Evolutionary conservation across 495 filamentous ascomycete species (phyloP).

Genomic region (Opeltia flavorubescens): DNA sequence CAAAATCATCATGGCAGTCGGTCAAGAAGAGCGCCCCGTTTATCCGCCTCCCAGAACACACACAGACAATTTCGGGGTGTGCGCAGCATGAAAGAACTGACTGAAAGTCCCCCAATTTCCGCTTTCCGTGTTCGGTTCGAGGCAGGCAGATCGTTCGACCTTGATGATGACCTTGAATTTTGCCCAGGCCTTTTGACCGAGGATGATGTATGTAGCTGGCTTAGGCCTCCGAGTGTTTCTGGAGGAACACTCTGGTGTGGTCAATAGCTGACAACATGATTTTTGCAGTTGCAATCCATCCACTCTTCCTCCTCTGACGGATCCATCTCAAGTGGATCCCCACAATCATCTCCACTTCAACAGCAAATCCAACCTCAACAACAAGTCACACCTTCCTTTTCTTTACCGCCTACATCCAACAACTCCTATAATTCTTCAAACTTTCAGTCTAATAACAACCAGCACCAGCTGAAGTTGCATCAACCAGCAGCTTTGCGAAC

Average conservation of each 20-base stretch:
- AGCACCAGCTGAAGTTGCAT: conserved; percentile 57
- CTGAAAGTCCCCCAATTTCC: conserved; percentile 56
- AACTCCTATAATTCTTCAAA: conserved; percentile 53
- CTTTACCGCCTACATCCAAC: conserved; percentile 57
- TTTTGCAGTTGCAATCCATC: conserved; percentile 64
- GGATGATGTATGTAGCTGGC: conserved; percentile 76
- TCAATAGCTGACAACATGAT: too few species aligned
- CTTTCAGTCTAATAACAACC: conserved; percentile 25
- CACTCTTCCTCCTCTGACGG: conserved; percentile 84
- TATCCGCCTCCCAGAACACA: conserved; percentile 63
- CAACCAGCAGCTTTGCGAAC: conserved; percentile 77
- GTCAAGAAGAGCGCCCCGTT: conserved; percentile 73
- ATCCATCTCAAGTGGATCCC: conserved; percentile 86
- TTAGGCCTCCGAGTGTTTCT: too few species aligned
- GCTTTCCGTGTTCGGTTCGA: conserved; percentile 78
- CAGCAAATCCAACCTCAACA: conserved; percentile 62
- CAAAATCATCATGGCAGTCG: conserved; percentile 73
- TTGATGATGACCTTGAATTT: conserved; percentile 95
- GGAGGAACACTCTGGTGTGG: too few species aligned
- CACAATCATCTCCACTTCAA: conserved; percentile 76
- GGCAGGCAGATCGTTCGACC: conserved; percentile 84
- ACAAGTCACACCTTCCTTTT: conserved; percentile 63
- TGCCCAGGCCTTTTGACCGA: conserved; percentile 89
- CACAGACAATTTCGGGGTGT: conserved; percentile 76
- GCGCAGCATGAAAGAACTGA: conserved; percentile 77